Evolutionary conservation across 257 asterid genomes (phyloP).

Genomic region (Lycium ferocissimum): DNA sequence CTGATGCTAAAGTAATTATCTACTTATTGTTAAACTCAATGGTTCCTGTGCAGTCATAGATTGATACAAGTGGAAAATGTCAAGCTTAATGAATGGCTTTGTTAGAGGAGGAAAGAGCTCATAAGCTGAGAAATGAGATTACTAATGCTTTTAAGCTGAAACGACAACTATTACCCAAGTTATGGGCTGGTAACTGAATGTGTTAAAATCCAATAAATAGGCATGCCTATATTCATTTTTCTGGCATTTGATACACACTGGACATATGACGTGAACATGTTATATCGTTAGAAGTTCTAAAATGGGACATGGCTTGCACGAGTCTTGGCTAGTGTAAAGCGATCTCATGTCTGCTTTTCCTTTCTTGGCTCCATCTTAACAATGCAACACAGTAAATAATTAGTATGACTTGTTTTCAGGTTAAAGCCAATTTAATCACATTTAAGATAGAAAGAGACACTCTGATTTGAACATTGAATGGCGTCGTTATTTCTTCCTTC

Average conservation of each 20-base stretch:
- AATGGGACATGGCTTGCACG: neutral
- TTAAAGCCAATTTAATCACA: neutral
- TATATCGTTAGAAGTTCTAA: neutral
- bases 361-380: neutral
- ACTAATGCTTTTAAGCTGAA: neutral
- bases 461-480: neutral
- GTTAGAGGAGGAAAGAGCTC: neutral
- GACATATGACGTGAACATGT: neutral
- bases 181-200: conserved; percentile 4
- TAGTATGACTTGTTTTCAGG: conserved; percentile 16
- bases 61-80: conserved; percentile 11
- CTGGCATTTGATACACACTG: neutral
- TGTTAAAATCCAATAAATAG: neutral
- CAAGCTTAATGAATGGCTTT: neutral
- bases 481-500: neutral
- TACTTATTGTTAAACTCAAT: conserved; percentile 4
- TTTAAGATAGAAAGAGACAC: neutral
- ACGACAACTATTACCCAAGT: neutral
- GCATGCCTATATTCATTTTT: neutral
- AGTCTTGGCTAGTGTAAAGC: neutral
- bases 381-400: neutral
- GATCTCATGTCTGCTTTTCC: neutral
- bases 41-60: neutral
- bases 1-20: conserved; percentile 5
- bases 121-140: neutral